Evolutionary conservation across 2,329 filamentous ascomycete species (phyloP).

Genomic region (Emydomyces testavorans): DNA sequence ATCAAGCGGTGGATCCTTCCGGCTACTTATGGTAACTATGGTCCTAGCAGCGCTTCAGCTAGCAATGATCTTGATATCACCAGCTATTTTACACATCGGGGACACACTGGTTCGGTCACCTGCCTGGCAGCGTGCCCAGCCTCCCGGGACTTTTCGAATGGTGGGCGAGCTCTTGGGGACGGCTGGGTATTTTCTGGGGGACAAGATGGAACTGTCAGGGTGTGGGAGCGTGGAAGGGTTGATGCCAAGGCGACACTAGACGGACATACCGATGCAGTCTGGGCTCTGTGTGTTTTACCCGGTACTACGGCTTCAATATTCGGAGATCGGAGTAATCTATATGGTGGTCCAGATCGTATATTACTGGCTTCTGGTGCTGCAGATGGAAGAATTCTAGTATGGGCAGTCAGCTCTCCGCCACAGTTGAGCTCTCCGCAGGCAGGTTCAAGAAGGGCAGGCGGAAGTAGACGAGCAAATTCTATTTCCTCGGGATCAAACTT

Average conservation of each 20-base stretch:
- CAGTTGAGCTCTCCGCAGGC: constrained; percentile 72
- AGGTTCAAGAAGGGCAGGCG: constrained; percentile 57
- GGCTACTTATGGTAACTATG: constrained; percentile 54
- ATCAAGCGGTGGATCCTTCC: constrained; percentile 97
- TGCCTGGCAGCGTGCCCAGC: constrained; percentile 78
- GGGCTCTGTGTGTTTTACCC: constrained; percentile 86
- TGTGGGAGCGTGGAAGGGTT: constrained; percentile 90
- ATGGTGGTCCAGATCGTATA: constrained; percentile 73
- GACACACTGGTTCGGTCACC: constrained; percentile 82
- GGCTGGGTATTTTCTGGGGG: constrained; percentile 98
- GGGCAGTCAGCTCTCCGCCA: constrained; percentile 86
- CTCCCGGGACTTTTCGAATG: constrained; percentile 77
- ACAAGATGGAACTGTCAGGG: constrained; percentile 80
- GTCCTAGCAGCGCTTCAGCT: constrained; percentile 41
- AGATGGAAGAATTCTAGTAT: constrained; percentile 83
- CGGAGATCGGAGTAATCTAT: constrained; percentile 56
- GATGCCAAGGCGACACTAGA: constrained; percentile 92
- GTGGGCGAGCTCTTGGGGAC: constrained; percentile 76
- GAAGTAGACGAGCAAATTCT: constrained; percentile 76
- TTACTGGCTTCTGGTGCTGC: constrained; percentile 83
- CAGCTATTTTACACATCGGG: constrained; percentile 89
- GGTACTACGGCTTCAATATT: constrained; percentile 71
- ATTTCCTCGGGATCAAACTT: constrained; percentile 92
- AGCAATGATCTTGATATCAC: constrained; percentile 77
- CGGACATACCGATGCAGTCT: constrained; percentile 89